Conservation (phyloP, 495 filamentous ascomycete genomes). For the Lasiosphaeriaceae sp. region DNA sequence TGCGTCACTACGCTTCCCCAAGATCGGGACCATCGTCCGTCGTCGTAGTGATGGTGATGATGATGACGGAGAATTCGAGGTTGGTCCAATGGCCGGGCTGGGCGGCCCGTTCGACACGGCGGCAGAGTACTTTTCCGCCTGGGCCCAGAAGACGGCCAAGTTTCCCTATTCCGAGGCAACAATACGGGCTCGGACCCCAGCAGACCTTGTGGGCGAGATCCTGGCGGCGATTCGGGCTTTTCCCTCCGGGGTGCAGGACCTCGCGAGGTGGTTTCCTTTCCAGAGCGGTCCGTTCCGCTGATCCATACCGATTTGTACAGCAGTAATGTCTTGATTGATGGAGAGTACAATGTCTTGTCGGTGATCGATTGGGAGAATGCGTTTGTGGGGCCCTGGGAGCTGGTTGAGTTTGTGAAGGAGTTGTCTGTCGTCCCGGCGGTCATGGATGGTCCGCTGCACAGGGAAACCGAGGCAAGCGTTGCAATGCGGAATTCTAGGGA, state of each 20-base stretch:
- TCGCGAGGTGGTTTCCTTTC: neutral
- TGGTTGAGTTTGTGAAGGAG: slow-evolving; percentile 3
- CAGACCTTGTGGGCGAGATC: neutral
- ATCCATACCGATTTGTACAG: neutral
- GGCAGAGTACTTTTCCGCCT: neutral
- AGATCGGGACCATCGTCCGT: neutral
- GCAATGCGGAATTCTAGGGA: neutral
- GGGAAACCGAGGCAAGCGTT: neutral
- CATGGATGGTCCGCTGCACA: slow-evolving; percentile 2
- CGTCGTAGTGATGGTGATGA: too few species aligned
- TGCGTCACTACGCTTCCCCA: neutral
- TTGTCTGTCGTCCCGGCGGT: neutral
- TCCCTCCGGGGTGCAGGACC: neutral
- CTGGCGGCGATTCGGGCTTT: neutral
- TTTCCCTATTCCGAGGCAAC: neutral
- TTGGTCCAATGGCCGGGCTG: neutral
- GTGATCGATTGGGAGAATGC: slow-evolving; percentile 8
- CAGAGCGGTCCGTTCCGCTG: neutral
- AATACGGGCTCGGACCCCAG: neutral
- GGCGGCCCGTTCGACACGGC: slow-evolving; percentile 2
- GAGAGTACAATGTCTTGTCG: neutral
- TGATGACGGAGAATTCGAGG: neutral
- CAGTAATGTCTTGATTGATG: slow-evolving; percentile 6
- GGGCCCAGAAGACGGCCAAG: neutral
- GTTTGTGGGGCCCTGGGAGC: neutral